phyloP scores from a whole-genome alignment of 2,329 filamentous ascomycete species.

The Colletotrichum sp. region DNA sequence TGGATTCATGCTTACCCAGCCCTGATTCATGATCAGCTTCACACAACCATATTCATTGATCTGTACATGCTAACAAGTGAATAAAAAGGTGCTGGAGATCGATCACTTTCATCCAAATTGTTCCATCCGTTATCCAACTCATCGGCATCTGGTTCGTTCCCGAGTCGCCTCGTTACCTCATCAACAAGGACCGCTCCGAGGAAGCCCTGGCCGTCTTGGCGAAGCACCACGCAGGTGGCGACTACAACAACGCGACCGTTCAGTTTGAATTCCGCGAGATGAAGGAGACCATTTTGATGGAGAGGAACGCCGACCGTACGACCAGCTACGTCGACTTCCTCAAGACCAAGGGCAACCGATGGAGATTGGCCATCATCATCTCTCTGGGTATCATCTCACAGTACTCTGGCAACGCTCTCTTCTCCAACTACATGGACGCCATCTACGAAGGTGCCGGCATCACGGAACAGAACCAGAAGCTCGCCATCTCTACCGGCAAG shows the following conservation, averaged over 20 bases:
- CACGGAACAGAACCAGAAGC: slow-evolving; percentile 59
- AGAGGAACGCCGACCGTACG: slow-evolving; percentile 52
- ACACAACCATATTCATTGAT: neutral
- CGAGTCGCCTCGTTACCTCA: slow-evolving; percentile 70
- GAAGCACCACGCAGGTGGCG: slow-evolving; percentile 68
- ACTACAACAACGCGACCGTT: slow-evolving; percentile 63
- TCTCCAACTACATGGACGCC: slow-evolving; percentile 70
- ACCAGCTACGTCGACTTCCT: slow-evolving; percentile 67
- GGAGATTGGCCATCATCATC: slow-evolving; percentile 65
- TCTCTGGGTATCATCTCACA: slow-evolving; percentile 72
- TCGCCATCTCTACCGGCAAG: slow-evolving; percentile 60
- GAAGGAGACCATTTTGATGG: slow-evolving; percentile 64
- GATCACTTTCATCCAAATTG: slow-evolving; percentile 67
- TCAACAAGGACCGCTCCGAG: slow-evolving; percentile 66
- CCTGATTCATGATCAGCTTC: neutral
- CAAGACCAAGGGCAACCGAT: slow-evolving; percentile 67
- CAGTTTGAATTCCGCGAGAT: slow-evolving; percentile 73
- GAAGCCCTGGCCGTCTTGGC: slow-evolving; percentile 66
- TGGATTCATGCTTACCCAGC: neutral
- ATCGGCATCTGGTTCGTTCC: slow-evolving; percentile 72
- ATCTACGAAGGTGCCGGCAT: slow-evolving; percentile 69
- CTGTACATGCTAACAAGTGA: neutral
- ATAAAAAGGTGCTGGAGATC: slow-evolving; percentile 60
- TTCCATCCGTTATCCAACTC: slow-evolving; percentile 67
- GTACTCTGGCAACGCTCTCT: slow-evolving; percentile 71